Conservation (phyloP, 2,329 filamentous ascomycete species). For the Exophiala phaeomuriformis region DNA sequence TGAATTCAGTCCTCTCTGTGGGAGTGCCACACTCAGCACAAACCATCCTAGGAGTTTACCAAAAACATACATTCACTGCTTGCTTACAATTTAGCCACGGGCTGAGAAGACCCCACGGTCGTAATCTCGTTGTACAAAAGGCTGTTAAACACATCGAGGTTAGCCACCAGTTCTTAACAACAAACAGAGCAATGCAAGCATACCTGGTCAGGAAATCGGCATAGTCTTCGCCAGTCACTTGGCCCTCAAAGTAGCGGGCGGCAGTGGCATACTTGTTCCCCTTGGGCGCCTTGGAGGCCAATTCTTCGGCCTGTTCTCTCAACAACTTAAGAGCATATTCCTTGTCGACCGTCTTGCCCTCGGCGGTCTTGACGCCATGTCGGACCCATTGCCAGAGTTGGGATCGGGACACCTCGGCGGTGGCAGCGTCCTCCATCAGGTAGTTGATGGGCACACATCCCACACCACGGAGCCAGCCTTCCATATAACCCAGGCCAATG, state of each 20-base stretch:
- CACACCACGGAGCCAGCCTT: constrained; percentile 90
- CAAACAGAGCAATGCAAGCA: constrained; percentile 34
- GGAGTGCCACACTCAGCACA: background rate
- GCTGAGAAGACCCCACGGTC: constrained; percentile 52
- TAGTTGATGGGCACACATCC: constrained; percentile 97
- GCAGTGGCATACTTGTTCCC: constrained; percentile 90
- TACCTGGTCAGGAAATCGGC: constrained; percentile 88
- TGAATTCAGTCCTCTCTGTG: background rate
- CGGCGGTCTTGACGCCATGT: constrained; percentile 65
- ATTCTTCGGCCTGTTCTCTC: constrained; percentile 71
- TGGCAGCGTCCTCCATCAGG: constrained; percentile 97
- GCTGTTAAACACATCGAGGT: constrained; percentile 39
- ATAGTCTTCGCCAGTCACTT: constrained; percentile 96
- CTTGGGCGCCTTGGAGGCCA: constrained; percentile 66
- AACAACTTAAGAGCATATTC: constrained; percentile 79
- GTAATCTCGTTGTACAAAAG: constrained; percentile 86
- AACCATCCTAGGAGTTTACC: no score
- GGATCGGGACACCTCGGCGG: constrained; percentile 86
- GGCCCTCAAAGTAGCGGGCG: constrained; percentile 82
- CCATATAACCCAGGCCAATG: constrained; percentile 96
- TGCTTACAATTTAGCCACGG: constrained; percentile 53
- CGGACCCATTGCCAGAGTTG: constrained; percentile 96
- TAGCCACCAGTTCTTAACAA: constrained; percentile 13
- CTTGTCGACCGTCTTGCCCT: constrained; percentile 91
- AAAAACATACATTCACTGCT: no score